Evolutionary conservation across 352 stramenopile genomes (phyloP).

Genomic region (Pythium utonaiense): DNA sequence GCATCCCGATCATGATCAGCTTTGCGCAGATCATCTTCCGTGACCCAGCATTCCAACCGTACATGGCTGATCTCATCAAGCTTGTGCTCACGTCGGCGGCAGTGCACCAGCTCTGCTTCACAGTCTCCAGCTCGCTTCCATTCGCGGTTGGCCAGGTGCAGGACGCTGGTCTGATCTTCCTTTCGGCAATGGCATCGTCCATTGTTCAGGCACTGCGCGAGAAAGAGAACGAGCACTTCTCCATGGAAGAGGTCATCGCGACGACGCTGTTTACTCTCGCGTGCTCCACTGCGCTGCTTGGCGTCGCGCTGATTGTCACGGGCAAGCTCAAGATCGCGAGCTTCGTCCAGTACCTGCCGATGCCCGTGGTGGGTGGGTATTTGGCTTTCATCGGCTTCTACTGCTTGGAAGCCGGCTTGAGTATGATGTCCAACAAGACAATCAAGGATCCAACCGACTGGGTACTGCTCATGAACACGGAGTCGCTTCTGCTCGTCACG

Average conservation of each 20-base stretch:
- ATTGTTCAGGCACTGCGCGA: conserved; percentile 80
- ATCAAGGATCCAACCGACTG: conserved; percentile 90
- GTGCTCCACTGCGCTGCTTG: conserved; percentile 90
- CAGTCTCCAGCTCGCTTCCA: conserved; percentile 87
- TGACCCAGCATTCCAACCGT: conserved; percentile 89
- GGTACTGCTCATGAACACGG: conserved; percentile 66
- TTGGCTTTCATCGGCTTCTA: conserved; percentile 96
- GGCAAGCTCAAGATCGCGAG: conserved; percentile 93
- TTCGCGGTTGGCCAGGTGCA: conserved; percentile 99
- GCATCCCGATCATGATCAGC: conserved; percentile 89
- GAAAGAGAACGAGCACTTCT: conserved; percentile 54
- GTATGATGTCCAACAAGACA: conserved; percentile 87
- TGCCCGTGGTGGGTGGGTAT: conserved; percentile 97
- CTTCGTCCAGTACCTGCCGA: conserved; percentile 97
- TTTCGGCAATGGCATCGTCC: conserved; percentile 92
- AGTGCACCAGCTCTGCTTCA: conserved; percentile 84
- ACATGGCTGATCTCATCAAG: conserved; percentile 92
- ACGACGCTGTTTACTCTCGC: conserved; percentile 94
- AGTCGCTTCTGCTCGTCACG: conserved; percentile 78
- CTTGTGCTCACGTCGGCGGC: conserved; percentile 89
- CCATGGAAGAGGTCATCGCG: conserved; percentile 85
- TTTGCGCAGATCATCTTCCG: conserved; percentile 97
- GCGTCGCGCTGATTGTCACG: conserved; percentile 91
- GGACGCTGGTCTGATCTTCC: conserved; percentile 98
- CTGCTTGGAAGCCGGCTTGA: conserved; percentile 76